Evolutionary conservation across 805 yeast genomes (phyloP).

Genomic region (Candida alai): DNA sequence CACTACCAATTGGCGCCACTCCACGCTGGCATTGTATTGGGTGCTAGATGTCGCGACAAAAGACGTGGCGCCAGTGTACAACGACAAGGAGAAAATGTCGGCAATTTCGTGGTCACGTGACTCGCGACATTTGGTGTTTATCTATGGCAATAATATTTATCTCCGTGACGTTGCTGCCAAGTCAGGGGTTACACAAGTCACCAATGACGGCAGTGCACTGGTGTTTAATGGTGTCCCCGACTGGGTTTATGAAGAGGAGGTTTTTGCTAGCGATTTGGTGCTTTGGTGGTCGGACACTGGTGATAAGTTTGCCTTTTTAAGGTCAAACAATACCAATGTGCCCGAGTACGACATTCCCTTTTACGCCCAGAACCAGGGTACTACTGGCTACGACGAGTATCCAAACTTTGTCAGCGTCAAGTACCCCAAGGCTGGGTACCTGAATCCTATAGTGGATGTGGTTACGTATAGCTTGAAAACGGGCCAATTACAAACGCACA

Average conservation of each 20-base stretch:
- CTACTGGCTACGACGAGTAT: constrained; percentile 36
- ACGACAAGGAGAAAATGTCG: constrained; percentile 29
- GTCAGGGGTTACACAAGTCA: constrained; percentile 28
- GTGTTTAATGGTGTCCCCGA: constrained; percentile 70
- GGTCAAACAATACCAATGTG: constrained; percentile 58
- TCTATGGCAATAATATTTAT: constrained; percentile 53
- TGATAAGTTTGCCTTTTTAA: constrained; percentile 49
- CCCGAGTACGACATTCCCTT: constrained; percentile 48
- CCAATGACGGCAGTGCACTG: constrained; percentile 49
- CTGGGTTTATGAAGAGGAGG: constrained; percentile 86
- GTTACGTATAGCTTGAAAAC: constrained; percentile 35
- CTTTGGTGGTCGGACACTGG: constrained; percentile 77
- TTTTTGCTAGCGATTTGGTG: constrained; percentile 52
- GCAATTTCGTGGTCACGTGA: constrained; percentile 62
- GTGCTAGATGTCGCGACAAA: constrained; percentile 45
- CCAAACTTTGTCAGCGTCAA: constrained; percentile 45
- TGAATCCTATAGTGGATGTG: constrained; percentile 53
- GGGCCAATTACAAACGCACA: constrained; percentile 9
- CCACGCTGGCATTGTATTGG: constrained; percentile 61
- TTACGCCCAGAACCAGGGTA: constrained; percentile 38
- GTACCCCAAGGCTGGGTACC: constrained; percentile 69
- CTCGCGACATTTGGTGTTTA: constrained; percentile 53
- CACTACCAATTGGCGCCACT: constrained; percentile 69
- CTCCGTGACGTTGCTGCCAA: constrained; percentile 33
- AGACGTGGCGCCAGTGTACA: constrained; percentile 24